Base-by-base conservation (phyloP, 2,329 filamentous ascomycete genomes). In the Phialocephala subalpina region DNA sequence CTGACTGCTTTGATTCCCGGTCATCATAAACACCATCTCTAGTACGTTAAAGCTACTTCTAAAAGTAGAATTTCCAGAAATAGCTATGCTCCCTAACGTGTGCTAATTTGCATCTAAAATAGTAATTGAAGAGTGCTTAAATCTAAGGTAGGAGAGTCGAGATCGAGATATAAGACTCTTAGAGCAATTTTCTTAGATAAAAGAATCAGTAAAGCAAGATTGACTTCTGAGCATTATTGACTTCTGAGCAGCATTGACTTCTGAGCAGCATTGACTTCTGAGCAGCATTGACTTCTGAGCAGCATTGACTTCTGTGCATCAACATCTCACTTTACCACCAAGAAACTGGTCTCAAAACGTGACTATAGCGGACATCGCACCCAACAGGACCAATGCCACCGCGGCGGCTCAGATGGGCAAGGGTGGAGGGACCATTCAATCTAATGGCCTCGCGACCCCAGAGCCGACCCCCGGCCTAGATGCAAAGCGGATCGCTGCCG, bases 271-370 rank as follows among this genome's bases (percentile, higher is more conserved):
- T 66, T 66, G 36, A 66, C 59, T 66, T 62, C 64, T 62, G 22
- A 62, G n/a, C 25, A 65, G 49, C 20, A 65, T 61, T 58, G 57
- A 14, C n/a, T 33, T 33, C 9, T 33, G 9, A 33, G 9, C 9
- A 33, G 29, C 9, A 33, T 33, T 33, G 29, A 33, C 9, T 33
- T 33, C 9, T 33, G 9, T 5, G 9, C 9, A 52, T 29, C n/a
- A 52, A 16, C 12, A 52, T 52, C 47, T 52, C 14, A 65, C 29
- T 45, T 60, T 62, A 65, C 47, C 40, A 65, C 58, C 25, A 65
- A 65, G 49, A 65, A 65, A 62, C 58, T 52, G 14, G 27, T 65
- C 63, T 65, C 33, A 65, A 66, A 66, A 52, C 59, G 53, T 66
- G 53, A 66, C 35, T 66, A 66, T 66, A 27, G 64, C 38, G 47